A percentile compares a stretch with the other conserved stretches of the same genome.
phyloP scores from a whole-genome alignment of 202 grass and related monocot genomes.

The Schoenoplectus tabernaemontani region DNA sequence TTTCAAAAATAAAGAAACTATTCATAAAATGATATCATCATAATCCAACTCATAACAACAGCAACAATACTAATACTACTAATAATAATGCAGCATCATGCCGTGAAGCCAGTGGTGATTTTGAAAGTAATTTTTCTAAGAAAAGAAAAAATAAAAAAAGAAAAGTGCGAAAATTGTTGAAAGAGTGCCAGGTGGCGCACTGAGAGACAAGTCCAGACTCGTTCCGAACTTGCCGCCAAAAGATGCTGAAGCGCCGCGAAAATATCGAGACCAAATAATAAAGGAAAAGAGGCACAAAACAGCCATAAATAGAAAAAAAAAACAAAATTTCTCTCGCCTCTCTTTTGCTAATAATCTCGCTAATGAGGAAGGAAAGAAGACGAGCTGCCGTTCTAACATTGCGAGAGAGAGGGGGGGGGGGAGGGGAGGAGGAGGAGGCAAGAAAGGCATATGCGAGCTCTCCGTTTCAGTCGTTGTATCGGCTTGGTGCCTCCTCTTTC shows the following conservation, averaged over 20 bases:
- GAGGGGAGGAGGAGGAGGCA: slow-evolving; percentile 9
- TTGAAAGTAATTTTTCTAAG: neutral
- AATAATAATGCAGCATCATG: too few relatives aligned
- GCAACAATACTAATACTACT: too few relatives aligned
- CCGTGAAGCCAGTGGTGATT: too few relatives aligned
- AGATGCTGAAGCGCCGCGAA: neutral
- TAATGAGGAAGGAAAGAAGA: slow-evolving; percentile 21
- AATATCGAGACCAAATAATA: neutral
- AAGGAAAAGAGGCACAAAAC: neutral
- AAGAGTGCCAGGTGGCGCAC: neutral
- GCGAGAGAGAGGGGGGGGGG: slow-evolving; percentile 1
- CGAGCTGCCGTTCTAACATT: slow-evolving; percentile 1
- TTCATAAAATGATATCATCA: too few relatives aligned
- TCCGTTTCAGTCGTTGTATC: slow-evolving; percentile 57
- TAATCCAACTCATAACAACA: too few relatives aligned
- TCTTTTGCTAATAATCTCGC: neutral
- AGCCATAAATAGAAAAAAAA: neutral
- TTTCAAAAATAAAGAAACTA: too few relatives aligned
- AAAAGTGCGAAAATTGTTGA: neutral
- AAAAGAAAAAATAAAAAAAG: neutral
- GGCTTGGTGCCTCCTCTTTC: slow-evolving; percentile 62
- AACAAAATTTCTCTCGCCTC: slow-evolving; percentile 4
- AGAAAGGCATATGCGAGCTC: slow-evolving; percentile 50
- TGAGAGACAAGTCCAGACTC: neutral
- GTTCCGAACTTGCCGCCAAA: slow-evolving; percentile 4